A percentile compares a stretch with the other conserved stretches of the same genome.
phyloP scores from a whole-genome alignment of 768 basidiomycete species.

The Clavulina sp. region DNA sequence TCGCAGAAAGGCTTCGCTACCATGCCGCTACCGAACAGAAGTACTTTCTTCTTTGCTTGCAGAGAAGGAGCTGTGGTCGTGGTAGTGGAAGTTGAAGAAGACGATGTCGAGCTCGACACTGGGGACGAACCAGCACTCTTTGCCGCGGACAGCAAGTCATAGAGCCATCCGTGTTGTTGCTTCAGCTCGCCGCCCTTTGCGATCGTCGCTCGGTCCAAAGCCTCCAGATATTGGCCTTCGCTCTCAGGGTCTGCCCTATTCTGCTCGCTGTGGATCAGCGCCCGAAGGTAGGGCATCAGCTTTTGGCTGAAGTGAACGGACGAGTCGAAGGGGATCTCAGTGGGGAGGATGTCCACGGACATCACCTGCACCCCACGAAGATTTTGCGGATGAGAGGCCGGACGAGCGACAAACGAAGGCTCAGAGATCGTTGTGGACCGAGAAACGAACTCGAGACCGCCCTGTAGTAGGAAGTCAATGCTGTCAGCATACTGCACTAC shows the following conservation, averaged over 20 bases:
- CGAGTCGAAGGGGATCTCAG: slow-evolving; percentile 67
- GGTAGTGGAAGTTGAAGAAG: neutral
- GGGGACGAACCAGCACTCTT: neutral
- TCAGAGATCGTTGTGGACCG: slow-evolving; percentile 53
- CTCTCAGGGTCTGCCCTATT: slow-evolving; percentile 5
- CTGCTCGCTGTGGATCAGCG: slow-evolving; percentile 24
- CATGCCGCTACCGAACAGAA: slow-evolving; percentile 89
- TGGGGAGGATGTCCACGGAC: slow-evolving; percentile 81
- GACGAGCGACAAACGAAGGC: slow-evolving; percentile 45
- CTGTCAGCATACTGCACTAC: neutral
- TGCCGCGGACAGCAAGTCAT: slow-evolving; percentile 11
- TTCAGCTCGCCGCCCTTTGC: slow-evolving; percentile 39
- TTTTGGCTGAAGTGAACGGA: slow-evolving; percentile 55
- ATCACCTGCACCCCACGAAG: slow-evolving; percentile 46
- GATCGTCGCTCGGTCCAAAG: slow-evolving; percentile 56
- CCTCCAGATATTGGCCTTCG: slow-evolving; percentile 19
- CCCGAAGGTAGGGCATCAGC: slow-evolving; percentile 49
- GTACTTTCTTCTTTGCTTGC: slow-evolving; percentile 38
- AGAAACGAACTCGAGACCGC: slow-evolving; percentile 70
- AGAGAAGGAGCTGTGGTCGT: neutral
- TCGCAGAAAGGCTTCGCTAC: slow-evolving; percentile 76
- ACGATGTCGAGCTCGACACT: neutral
- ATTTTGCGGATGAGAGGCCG: slow-evolving; percentile 20
- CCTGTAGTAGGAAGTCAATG: slow-evolving; percentile 24
- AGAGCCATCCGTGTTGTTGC: slow-evolving; percentile 41